phyloP scores from a whole-genome alignment of 331 rosid genomes.

The Telfairia occidentalis region DNA sequence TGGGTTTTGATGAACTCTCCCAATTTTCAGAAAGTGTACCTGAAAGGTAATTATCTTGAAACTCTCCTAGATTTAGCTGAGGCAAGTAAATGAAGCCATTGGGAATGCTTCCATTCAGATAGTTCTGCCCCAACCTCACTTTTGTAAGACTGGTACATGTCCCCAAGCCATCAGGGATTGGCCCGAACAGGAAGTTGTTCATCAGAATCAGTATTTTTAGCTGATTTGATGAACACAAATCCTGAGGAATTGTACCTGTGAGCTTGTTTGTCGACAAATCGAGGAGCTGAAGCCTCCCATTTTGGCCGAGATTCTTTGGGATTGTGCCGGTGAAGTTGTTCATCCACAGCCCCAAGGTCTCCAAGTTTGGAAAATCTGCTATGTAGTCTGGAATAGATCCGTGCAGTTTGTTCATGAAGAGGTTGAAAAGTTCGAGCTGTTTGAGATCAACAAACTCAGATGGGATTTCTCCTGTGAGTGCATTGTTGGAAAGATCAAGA shows the following conservation, averaged over 20 bases:
- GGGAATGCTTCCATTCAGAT: conserved; percentile 64
- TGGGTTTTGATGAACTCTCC: conserved; percentile 21
- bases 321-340: conserved; percentile 75
- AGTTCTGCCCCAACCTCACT: conserved; percentile 77
- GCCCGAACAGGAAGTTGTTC: conserved; percentile 75
- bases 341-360: conserved; percentile 61
- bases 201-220: conserved; percentile 56
- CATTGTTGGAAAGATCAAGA: conserved; percentile 83
- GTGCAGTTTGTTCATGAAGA: conserved; percentile 75
- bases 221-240: conserved; percentile 51
- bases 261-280: conserved; percentile 83
- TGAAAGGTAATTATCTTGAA: conserved; percentile 61
- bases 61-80: conserved; percentile 51
- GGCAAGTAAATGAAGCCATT: conserved; percentile 68
- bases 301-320: conserved; percentile 66
- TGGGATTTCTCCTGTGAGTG: conserved; percentile 61
- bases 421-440: conserved; percentile 54
- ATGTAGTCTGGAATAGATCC: conserved; percentile 67
- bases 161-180: conserved; percentile 71
- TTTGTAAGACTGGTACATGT: conserved; percentile 49
- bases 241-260: conserved; percentile 64
- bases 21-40: conserved; percentile 36
- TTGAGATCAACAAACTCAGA: conserved; percentile 50
- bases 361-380: conserved; percentile 60
- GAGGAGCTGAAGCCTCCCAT: conserved; percentile 47